Percentiles rank a stretch among this genome's conserved stretches.
Evolutionary conservation across 129 eudicot species (phyloP).

Genomic region (Pseudognaphalium luteoalbum): DNA sequence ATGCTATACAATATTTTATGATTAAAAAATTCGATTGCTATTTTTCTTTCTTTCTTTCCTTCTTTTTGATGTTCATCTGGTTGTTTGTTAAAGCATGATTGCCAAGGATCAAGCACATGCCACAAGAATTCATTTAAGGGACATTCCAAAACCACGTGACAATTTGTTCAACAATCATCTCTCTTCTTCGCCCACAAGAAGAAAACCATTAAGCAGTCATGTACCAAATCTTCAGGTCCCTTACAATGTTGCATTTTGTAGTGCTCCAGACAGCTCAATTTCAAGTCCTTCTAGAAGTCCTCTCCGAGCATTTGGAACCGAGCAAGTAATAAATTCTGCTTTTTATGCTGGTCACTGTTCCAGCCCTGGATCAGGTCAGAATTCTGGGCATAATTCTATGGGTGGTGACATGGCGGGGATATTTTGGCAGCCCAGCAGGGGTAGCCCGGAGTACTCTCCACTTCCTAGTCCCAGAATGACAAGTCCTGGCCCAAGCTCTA

Average conservation of each 20-base stretch:
- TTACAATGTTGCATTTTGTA: slow-evolving; percentile 56
- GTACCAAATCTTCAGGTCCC: slow-evolving; percentile 72
- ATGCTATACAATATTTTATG: no score
- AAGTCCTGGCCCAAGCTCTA: slow-evolving; percentile 93
- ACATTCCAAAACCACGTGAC: slow-evolving; percentile 49
- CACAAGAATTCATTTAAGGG: slow-evolving; percentile 40
- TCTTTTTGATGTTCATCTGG: slow-evolving; percentile 2
- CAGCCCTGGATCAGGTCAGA: slow-evolving; percentile 96
- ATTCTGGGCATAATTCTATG: slow-evolving; percentile 96
- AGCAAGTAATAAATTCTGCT: slow-evolving; percentile 58
- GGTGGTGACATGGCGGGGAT: slow-evolving; percentile 92
- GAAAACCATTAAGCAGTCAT: slow-evolving; percentile 61
- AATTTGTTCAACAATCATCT: slow-evolving; percentile 43
- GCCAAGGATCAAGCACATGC: slow-evolving; percentile 54
- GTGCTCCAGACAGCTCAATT: slow-evolving; percentile 95
- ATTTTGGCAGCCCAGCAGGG: slow-evolving; percentile 97
- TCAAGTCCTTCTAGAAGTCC: slow-evolving; percentile 99
- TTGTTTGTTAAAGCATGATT: slow-evolving; percentile 49
- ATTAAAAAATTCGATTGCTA: background rate
- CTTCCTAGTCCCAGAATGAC: slow-evolving; percentile 94
- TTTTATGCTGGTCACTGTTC: slow-evolving; percentile 86
- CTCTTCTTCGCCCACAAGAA: slow-evolving; percentile 57
- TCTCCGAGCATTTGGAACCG: slow-evolving; percentile 59
- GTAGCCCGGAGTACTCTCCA: slow-evolving; percentile 97
- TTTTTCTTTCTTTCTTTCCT: background rate